Percentiles rank a stretch among this genome's conserved stretches.
Conservation (phyloP, 306 rosid genomes). For the Vigna angularis region DNA sequence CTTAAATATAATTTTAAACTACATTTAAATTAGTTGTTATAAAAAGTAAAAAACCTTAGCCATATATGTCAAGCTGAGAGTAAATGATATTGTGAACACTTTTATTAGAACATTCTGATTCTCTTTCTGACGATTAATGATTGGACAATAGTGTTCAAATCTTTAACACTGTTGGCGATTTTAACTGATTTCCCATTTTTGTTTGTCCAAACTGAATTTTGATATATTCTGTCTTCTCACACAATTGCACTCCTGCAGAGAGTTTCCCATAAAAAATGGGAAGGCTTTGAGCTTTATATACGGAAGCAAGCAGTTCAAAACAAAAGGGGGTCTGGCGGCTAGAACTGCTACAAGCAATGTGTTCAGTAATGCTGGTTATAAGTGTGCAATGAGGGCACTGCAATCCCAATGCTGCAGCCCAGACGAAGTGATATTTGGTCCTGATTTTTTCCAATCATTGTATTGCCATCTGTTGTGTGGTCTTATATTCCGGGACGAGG, state of each 20-base stretch:
- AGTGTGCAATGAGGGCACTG: constrained; percentile 62
- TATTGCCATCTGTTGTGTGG: constrained; percentile 94
- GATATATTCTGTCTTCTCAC: background rate
- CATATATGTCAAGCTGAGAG: background rate
- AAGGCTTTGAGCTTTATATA: constrained; percentile 82
- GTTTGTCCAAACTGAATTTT: background rate
- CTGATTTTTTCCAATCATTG: constrained; percentile 81
- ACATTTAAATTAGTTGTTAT: background rate
- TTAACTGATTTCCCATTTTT: background rate
- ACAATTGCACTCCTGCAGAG: constrained; percentile 54
- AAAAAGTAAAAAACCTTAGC: background rate
- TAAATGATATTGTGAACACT: background rate
- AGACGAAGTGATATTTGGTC: constrained; percentile 90
- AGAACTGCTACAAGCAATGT: constrained; percentile 93
- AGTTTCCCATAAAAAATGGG: constrained; percentile 78
- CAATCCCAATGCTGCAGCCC: constrained; percentile 87
- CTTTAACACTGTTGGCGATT: background rate
- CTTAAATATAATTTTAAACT: too few species aligned
- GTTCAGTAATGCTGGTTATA: constrained; percentile 57
- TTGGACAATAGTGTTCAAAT: background rate
- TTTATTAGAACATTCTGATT: background rate
- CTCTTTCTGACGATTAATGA: background rate
- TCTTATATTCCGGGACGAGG: constrained; percentile 67
- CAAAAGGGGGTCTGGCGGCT: constrained; percentile 80
- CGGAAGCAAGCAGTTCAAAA: constrained; percentile 81